phyloP scores from a whole-genome alignment of 192 early-diverging fungal genomes.

The Linnemannia elongata region DNA sequence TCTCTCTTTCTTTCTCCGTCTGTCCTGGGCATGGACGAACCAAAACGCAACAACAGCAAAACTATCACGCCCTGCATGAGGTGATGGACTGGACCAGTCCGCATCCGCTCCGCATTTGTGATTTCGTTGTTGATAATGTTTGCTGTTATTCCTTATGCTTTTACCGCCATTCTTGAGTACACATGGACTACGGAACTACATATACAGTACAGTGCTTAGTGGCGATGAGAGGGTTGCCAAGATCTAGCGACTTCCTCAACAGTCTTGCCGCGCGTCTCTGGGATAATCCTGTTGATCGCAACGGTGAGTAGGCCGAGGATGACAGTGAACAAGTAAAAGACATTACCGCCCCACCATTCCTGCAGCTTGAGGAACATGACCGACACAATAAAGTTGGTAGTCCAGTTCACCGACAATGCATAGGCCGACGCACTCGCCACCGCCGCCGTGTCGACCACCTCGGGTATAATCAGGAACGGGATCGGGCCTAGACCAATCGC shows the following conservation, averaged over 20 bases:
- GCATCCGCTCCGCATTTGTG: neutral
- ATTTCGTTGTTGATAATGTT: neutral
- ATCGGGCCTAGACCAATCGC: constrained; percentile 88
- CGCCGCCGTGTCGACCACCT: constrained; percentile 78
- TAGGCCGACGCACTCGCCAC: constrained; percentile 75
- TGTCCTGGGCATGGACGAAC: neutral
- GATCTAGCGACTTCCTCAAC: constrained; percentile 64
- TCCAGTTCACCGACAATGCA: constrained; percentile 75
- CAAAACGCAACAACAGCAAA: neutral
- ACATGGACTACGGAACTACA: no score
- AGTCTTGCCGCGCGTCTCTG: constrained; percentile 78
- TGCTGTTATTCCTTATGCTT: neutral
- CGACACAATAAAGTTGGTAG: constrained; percentile 75
- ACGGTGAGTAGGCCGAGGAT: constrained; percentile 55
- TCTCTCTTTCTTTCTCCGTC: neutral
- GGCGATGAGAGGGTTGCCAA: constrained; percentile 51
- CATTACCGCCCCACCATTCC: constrained; percentile 64
- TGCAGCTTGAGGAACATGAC: constrained; percentile 71
- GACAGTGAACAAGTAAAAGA: constrained; percentile 75
- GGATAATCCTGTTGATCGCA: constrained; percentile 69
- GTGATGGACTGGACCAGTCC: neutral
- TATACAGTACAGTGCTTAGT: constrained; percentile 5
- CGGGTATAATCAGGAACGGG: constrained; percentile 82
- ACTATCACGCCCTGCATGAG: neutral
- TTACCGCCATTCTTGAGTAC: neutral